Conservation (phyloP, 2,329 filamentous ascomycete genomes). For the Berkeleyomyces rouxiae region DNA sequence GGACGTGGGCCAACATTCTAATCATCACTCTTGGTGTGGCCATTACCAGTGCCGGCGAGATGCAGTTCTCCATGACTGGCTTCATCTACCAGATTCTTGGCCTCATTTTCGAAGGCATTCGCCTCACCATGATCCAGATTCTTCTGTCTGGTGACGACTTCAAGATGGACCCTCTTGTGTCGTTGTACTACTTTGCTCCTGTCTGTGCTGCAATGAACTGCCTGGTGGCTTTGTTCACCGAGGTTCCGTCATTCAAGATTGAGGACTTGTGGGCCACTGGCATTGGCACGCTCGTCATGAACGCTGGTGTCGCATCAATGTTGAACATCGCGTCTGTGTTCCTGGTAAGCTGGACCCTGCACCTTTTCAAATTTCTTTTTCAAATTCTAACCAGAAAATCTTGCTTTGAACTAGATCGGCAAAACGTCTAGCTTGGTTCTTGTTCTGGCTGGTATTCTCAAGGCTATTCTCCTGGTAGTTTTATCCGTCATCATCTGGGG, state of each 20-base stretch:
- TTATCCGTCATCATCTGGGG: constrained; percentile 64
- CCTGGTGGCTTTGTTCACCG: constrained; percentile 49
- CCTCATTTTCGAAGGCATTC: constrained; percentile 64
- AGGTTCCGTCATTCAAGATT: constrained; percentile 48
- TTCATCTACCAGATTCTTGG: constrained; percentile 57
- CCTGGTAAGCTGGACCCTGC: constrained; percentile 40
- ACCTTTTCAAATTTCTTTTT: constrained; percentile 4
- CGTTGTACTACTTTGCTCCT: constrained; percentile 78
- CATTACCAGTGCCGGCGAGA: constrained; percentile 43
- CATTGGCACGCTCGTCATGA: constrained; percentile 47
- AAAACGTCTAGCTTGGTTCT: constrained; percentile 77
- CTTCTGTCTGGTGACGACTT: constrained; percentile 58
- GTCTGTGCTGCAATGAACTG: constrained; percentile 72
- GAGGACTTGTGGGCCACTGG: constrained; percentile 50
- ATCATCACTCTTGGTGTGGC: constrained; percentile 36
- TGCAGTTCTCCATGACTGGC: constrained; percentile 48
- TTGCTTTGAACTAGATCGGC: constrained; percentile 44
- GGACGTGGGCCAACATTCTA: constrained; percentile 31
- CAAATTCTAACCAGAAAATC: neutral
- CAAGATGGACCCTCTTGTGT: constrained; percentile 80
- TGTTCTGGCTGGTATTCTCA: constrained; percentile 72
- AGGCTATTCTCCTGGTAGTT: constrained; percentile 69
- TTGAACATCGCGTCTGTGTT: constrained; percentile 77
- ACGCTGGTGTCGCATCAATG: constrained; percentile 63
- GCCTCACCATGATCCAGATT: constrained; percentile 72